phyloP scores from a whole-genome alignment of 805 yeast species.

The Spathaspora arborariae region DNA sequence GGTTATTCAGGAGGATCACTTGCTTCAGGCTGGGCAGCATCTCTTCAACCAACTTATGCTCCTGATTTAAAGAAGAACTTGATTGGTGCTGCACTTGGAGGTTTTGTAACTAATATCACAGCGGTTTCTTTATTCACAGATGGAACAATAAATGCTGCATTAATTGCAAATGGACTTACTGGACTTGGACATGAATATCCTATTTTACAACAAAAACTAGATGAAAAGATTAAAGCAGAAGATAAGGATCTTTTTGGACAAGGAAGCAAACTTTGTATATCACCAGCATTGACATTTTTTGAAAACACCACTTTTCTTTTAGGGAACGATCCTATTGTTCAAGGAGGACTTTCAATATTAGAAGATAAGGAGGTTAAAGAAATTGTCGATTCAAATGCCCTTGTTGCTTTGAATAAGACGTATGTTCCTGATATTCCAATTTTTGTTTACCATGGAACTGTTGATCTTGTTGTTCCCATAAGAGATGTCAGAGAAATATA shows the following conservation, averaged over 20 bases:
- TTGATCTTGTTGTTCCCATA: slow-evolving; percentile 18
- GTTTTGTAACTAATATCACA: slow-evolving; percentile 33
- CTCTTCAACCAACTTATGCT: slow-evolving; percentile 33
- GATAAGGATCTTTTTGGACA: slow-evolving; percentile 1
- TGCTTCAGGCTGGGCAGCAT: slow-evolving; percentile 37
- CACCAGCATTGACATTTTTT: slow-evolving; percentile 6
- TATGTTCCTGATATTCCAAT: background rate
- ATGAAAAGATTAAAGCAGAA: background rate
- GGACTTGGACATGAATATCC: slow-evolving; percentile 33
- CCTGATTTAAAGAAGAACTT: slow-evolving; percentile 23
- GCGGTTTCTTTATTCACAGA: slow-evolving; percentile 20
- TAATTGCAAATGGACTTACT: slow-evolving; percentile 23
- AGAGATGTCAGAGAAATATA: slow-evolving; percentile 18
- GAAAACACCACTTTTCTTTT: slow-evolving; percentile 10
- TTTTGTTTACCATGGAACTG: slow-evolving; percentile 17
- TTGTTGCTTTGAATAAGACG: slow-evolving; percentile 8
- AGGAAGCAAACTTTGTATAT: slow-evolving; percentile 8
- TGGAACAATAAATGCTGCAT: slow-evolving; percentile 26
- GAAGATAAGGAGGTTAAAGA: slow-evolving; percentile 10
- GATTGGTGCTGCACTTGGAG: slow-evolving; percentile 34
- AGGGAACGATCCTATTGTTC: slow-evolving; percentile 11
- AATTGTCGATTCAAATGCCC: slow-evolving; percentile 19
- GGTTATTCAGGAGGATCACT: slow-evolving; percentile 41
- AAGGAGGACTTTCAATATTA: slow-evolving; percentile 16
- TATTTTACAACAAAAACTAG: slow-evolving; percentile 7